These are phyloP conservation scores for Cerrena zonata DNA, from an alignment of 1,284 basidiomycete species.

Conservation along the genomic window DNA sequence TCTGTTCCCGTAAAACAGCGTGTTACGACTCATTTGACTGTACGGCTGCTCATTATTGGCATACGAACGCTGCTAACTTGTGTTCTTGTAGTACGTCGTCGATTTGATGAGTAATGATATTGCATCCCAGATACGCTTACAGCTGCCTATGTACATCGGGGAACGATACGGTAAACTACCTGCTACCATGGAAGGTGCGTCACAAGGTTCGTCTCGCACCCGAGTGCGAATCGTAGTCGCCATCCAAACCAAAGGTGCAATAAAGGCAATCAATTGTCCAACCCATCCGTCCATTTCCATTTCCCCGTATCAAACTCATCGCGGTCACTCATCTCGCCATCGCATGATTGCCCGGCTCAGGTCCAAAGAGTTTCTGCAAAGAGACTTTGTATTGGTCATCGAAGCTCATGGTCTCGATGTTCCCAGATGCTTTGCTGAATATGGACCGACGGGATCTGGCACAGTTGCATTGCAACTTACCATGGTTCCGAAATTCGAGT, in stretches of 20 bases:
- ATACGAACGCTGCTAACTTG: not conserved
- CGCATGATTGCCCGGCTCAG: conserved; percentile 2
- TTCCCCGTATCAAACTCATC: conserved; percentile 3
- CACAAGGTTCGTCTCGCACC: not conserved
- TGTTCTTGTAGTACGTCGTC: conserved; percentile 31
- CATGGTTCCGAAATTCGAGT: conserved; percentile 43
- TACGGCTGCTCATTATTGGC: not conserved
- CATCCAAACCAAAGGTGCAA: conserved; percentile 11
- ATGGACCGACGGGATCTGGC: conserved; percentile 19
- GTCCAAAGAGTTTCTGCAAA: conserved; percentile 8
- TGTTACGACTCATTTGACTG: conserved; percentile 36
- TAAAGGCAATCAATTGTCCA: conserved; percentile 9
- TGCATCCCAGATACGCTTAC: conserved; percentile 43
- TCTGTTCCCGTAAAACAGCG: conserved; percentile 38
- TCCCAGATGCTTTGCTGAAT: conserved; percentile 52
- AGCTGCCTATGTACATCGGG: conserved; percentile 45
- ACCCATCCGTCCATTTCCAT: conserved; percentile 8
- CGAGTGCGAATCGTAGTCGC: conserved; percentile 8
- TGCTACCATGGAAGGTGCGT: conserved; percentile 28
- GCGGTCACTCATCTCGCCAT: conserved; percentile 3
- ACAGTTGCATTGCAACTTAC: conserved; percentile 48
- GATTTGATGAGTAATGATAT: conserved; percentile 42
- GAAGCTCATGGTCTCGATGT: conserved; percentile 33
- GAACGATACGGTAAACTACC: conserved; percentile 46
- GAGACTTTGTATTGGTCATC: conserved; percentile 12